These are phyloP conservation scores for Ichthyophthirius multifiliis DNA, from an alignment of 169 alveolate species.

Conservation along the genomic window DNA sequence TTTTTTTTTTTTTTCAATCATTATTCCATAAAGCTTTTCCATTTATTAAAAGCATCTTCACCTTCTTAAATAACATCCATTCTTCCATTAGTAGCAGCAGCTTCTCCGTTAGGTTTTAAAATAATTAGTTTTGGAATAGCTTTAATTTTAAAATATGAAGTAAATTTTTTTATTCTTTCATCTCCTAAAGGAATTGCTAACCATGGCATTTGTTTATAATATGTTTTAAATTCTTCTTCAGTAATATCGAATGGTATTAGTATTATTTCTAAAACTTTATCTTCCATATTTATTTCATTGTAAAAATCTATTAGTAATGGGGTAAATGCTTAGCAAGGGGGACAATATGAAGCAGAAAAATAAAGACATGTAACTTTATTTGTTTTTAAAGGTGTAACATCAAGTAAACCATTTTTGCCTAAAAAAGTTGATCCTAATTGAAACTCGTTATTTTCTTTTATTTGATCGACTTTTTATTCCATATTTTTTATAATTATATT, in stretches of 20 bases:
- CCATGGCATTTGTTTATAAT: conserved; percentile 42
- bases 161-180: conserved; percentile 22
- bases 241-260: conserved; percentile 20
- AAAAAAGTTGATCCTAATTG: background rate
- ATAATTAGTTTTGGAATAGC: conserved; percentile 40
- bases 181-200: conserved; percentile 36
- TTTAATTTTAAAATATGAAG: conserved; percentile 20
- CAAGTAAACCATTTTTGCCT: conserved; percentile 11
- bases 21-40: conserved; percentile 20
- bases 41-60: conserved; percentile 27
- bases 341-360: conserved; percentile 35
- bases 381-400: conserved; percentile 1
- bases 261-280: conserved; percentile 39
- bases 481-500: no score
- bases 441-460: background rate
- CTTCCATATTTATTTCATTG: conserved; percentile 40
- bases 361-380: conserved; percentile 20
- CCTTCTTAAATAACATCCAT: conserved; percentile 34
- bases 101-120: conserved; percentile 34
- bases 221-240: conserved; percentile 18
- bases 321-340: conserved; percentile 42
- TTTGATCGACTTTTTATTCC: background rate
- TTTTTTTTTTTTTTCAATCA: no score
- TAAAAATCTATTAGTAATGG: conserved; percentile 38
- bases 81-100: conserved; percentile 32